phyloP scores from a whole-genome alignment of 1,284 basidiomycete genomes.

The Cutaneotrichosporon cyanovorans region DNA sequence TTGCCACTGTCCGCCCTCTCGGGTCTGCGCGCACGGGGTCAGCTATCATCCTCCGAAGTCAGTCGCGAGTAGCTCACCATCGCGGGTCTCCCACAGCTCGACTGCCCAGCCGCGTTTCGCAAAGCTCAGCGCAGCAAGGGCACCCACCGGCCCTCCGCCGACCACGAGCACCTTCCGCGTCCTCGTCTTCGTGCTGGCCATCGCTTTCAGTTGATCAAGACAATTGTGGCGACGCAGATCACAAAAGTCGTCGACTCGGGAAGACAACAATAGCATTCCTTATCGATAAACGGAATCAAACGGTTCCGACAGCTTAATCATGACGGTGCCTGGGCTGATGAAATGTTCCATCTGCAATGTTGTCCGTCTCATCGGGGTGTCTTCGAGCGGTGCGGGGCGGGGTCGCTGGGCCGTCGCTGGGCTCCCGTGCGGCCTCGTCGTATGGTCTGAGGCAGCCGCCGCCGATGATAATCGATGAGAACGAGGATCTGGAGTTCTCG shows the following conservation, averaged over 20 bases:
- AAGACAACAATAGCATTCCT: no score
- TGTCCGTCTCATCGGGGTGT: no score
- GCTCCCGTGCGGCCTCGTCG: no score
- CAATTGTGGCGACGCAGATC: no score
- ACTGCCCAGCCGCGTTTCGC: slow-evolving; percentile 84
- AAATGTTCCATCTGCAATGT: no score
- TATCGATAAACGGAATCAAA: no score
- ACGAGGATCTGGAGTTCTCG: slow-evolving; percentile 19
- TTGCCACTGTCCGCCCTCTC: slow-evolving; percentile 29
- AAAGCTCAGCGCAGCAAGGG: slow-evolving; percentile 77
- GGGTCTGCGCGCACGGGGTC: slow-evolving; percentile 28
- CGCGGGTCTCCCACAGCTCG: slow-evolving; percentile 77
- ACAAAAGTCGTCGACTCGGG: no score
- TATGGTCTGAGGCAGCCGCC: slow-evolving; percentile 1
- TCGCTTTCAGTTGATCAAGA: neutral
- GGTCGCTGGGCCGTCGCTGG: no score
- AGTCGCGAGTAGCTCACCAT: slow-evolving; percentile 54
- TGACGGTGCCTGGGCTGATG: no score
- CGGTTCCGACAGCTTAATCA: no score
- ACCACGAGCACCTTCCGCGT: slow-evolving; percentile 48
- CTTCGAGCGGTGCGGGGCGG: no score
- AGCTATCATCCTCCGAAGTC: neutral
- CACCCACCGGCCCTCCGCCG: slow-evolving; percentile 92
- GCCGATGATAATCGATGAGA: slow-evolving; percentile 10
- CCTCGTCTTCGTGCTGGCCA: slow-evolving; percentile 4